Conservation (phyloP, 1,284 basidiomycete genomes). For the Volvariella volvacea region DNA sequence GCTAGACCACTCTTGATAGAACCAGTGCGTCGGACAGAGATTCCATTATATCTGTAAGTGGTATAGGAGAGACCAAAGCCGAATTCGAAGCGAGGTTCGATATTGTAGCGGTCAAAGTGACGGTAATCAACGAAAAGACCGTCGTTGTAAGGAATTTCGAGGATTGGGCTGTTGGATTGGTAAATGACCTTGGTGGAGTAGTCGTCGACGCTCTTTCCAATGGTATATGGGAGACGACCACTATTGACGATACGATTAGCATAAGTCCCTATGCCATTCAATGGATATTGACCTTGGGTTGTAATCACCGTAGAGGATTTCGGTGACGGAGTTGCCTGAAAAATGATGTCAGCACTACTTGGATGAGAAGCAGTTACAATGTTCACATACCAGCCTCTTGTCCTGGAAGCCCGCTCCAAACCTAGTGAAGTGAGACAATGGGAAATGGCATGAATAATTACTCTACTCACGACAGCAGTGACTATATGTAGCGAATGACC, state of each 20-base stretch:
- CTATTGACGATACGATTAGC: no score
- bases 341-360: slow-evolving; percentile 20
- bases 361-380: slow-evolving; percentile 8
- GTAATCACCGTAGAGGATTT: slow-evolving; percentile 55
- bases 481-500: slow-evolving; percentile 23
- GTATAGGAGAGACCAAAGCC: slow-evolving; percentile 71
- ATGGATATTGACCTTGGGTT: slow-evolving; percentile 72
- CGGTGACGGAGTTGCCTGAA: slow-evolving; percentile 51
- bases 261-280: no score
- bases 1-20: no score
- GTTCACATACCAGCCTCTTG: slow-evolving; percentile 55
- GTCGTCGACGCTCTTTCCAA: slow-evolving; percentile 50
- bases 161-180: no score
- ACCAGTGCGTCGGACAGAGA: no score
- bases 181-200: slow-evolving; percentile 34
- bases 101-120: slow-evolving; percentile 51
- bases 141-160: slow-evolving; percentile 36
- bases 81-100: slow-evolving; percentile 59
- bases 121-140: slow-evolving; percentile 63
- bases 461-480: slow-evolving; percentile 38
- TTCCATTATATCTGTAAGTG: slow-evolving; percentile 41
- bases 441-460: background rate
- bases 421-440: slow-evolving; percentile 16
- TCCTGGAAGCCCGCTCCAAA: slow-evolving; percentile 57
- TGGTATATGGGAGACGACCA: slow-evolving; percentile 54